A percentile compares a stretch with the other conserved stretches of the same genome.
Conservation (phyloP, 441 rosid species). For the Corymbia citriodora region DNA sequence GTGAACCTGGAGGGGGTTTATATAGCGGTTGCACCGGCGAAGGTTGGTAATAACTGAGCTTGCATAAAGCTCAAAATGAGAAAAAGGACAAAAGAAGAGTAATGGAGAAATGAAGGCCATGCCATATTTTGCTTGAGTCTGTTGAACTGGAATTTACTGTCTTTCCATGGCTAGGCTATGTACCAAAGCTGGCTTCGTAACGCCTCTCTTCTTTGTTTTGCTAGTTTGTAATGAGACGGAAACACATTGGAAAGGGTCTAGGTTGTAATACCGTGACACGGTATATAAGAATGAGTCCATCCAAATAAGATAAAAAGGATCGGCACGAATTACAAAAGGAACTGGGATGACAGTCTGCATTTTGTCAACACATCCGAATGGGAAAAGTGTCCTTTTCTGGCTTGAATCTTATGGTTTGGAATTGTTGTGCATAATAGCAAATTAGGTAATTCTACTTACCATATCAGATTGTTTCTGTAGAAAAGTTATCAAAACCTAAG, state of each 20-base stretch:
- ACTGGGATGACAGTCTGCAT: neutral
- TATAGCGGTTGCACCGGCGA: neutral
- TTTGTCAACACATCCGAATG: neutral
- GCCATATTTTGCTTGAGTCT: neutral
- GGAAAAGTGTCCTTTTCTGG: neutral
- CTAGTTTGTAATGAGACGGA: neutral
- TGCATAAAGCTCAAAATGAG: neutral
- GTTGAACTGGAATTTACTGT: neutral
- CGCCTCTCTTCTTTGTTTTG: neutral
- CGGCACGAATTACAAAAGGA: neutral
- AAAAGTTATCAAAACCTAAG: neutral
- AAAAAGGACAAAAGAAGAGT: neutral
- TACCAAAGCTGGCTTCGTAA: neutral
- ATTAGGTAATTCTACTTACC: neutral
- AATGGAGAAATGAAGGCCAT: neutral
- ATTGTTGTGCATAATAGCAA: neutral
- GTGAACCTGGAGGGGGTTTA: neutral
- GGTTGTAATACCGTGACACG: neutral
- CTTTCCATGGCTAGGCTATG: neutral
- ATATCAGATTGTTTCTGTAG: neutral
- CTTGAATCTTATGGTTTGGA: neutral
- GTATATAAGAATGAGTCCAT: neutral
- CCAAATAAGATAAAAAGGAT: neutral
- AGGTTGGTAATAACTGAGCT: neutral
- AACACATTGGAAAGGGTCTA: neutral